Conservation (phyloP, 306 rosid genomes). For the Carpinus viminea region DNA sequence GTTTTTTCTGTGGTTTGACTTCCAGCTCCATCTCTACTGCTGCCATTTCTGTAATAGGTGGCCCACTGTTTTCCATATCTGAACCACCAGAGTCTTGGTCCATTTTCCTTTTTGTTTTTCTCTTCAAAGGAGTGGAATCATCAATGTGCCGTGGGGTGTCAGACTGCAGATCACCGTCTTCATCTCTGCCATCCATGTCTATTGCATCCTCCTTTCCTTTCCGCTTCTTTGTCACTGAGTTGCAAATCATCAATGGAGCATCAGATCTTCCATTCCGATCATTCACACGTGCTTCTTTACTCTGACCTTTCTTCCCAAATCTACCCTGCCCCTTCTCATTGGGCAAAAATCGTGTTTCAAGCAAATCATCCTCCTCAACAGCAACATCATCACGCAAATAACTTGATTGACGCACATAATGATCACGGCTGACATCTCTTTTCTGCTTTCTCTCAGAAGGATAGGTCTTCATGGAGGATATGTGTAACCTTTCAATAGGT, state of each 20-base stretch:
- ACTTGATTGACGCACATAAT: slow-evolving; percentile 39
- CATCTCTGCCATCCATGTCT: slow-evolving; percentile 50
- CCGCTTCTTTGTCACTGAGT: slow-evolving; percentile 57
- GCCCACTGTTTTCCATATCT: slow-evolving; percentile 66
- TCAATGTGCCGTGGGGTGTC: slow-evolving; percentile 36
- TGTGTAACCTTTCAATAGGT: slow-evolving; percentile 45
- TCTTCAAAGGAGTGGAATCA: slow-evolving; percentile 53
- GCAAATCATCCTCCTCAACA: slow-evolving; percentile 59
- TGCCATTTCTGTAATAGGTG: slow-evolving; percentile 47
- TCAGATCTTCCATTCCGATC: slow-evolving; percentile 57
- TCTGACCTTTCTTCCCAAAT: slow-evolving; percentile 52
- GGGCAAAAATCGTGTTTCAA: slow-evolving; percentile 39
- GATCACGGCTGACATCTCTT: slow-evolving; percentile 46
- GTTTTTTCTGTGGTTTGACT: slow-evolving; percentile 77
- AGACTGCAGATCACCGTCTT: slow-evolving; percentile 45
- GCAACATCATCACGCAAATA: slow-evolving; percentile 48
- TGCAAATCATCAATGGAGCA: slow-evolving; percentile 71
- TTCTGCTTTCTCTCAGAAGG: slow-evolving; percentile 53
- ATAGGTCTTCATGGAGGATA: slow-evolving; percentile 44
- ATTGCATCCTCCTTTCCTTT: slow-evolving; percentile 55
- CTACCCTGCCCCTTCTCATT: slow-evolving; percentile 58
- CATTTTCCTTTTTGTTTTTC: slow-evolving; percentile 67
- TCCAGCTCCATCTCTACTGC: slow-evolving; percentile 71
- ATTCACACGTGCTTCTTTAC: slow-evolving; percentile 40
- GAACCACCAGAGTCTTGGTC: slow-evolving; percentile 56